Evolutionary conservation across 2,329 filamentous ascomycete genomes (phyloP).

Genomic region (Fusarium heterosporum): DNA sequence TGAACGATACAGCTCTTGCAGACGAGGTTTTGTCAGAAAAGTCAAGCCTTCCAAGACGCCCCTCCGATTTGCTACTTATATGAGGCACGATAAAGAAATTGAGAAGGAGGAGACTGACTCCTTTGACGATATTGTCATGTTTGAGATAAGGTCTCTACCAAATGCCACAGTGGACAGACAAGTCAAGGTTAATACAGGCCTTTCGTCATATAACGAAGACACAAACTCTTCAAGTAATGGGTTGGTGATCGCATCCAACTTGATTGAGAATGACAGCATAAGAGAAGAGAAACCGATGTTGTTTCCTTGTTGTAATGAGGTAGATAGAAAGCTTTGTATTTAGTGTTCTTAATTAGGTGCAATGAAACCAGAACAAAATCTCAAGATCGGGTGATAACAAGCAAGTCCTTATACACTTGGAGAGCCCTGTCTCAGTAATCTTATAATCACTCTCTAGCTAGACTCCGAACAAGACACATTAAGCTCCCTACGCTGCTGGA

Average conservation of each 20-base stretch:
- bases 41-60: slow-evolving; percentile 6
- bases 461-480: too few species aligned
- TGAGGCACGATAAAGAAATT: not conserved
- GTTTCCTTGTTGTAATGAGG: slow-evolving; percentile 25
- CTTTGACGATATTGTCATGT: slow-evolving; percentile 12
- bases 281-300: slow-evolving; percentile 8
- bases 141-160: not conserved
- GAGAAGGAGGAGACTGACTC: slow-evolving; percentile 24
- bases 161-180: not conserved
- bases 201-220: not conserved
- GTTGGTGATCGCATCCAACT: not conserved
- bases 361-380: not conserved
- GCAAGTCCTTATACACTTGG: not conserved
- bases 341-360: not conserved
- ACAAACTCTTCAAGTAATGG: not conserved
- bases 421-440: not conserved
- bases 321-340: slow-evolving; percentile 17
- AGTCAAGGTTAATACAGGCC: not conserved
- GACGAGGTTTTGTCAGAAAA: slow-evolving; percentile 22
- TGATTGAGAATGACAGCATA: not conserved
- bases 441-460: too few species aligned
- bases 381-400: not conserved
- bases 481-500: too few species aligned
- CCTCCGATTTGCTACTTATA: slow-evolving; percentile 14
- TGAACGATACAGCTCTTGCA: slow-evolving; percentile 2